Conservation (phyloP, 306 rosid species). For the Urtica urens region DNA sequence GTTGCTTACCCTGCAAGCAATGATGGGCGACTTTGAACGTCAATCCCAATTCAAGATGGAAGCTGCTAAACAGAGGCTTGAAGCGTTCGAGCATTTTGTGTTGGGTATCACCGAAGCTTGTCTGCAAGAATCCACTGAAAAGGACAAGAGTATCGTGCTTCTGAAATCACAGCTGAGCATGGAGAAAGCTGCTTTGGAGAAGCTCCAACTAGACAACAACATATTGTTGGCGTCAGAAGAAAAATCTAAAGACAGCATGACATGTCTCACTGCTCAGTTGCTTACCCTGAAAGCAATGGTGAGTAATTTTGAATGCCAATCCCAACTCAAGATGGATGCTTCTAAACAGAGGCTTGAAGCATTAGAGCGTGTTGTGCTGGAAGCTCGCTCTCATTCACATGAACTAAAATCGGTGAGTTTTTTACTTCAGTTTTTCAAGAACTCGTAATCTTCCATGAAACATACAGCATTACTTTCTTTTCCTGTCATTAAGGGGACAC, state of each 20-base stretch:
- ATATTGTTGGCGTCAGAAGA: too few species aligned
- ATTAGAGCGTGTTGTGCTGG: constrained; percentile 41
- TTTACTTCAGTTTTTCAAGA: too few species aligned
- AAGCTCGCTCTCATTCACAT: constrained; percentile 43
- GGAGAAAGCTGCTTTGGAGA: constrained; percentile 26
- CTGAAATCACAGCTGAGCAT: constrained; percentile 40
- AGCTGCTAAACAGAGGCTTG: constrained; percentile 34
- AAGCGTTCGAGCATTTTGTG: constrained; percentile 37
- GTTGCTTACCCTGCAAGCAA: constrained; percentile 44
- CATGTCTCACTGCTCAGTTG: constrained; percentile 34
- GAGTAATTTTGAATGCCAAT: constrained; percentile 48
- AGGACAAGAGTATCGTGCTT: constrained; percentile 44
- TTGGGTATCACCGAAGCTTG: constrained; percentile 70
- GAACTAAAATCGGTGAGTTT: constrained; percentile 69
- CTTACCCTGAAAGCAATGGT: constrained; percentile 42
- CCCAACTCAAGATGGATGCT: constrained; percentile 41
- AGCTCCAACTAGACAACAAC: too few species aligned
- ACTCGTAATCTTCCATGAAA: too few species aligned
- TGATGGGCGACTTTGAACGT: constrained; percentile 45
- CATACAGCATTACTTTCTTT: too few species aligned
- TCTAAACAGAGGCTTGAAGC: constrained; percentile 31
- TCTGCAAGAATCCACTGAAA: constrained; percentile 55
- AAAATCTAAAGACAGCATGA: too few species aligned
- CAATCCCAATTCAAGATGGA: constrained; percentile 43
- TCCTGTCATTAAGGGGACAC: too few species aligned